These are phyloP conservation scores for Penicillium griseofulvum DNA, from an alignment of 2,329 filamentous ascomycete genomes.

Conservation along the genomic window DNA sequence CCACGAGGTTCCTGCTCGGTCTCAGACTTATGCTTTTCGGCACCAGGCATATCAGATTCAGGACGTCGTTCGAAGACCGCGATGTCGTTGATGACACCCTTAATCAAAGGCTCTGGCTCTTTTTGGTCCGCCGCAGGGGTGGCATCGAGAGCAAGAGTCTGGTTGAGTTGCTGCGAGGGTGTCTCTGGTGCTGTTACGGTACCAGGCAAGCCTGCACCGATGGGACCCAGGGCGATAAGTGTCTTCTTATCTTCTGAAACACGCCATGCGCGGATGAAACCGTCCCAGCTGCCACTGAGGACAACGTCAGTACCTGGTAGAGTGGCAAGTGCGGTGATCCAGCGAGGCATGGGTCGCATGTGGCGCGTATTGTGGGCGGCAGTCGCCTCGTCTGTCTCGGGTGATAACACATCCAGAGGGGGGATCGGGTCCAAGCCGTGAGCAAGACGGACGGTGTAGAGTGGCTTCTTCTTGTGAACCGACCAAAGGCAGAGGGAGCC, in stretches of 20 bases:
- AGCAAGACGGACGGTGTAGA: conserved; percentile 74
- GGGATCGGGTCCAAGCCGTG: conserved; percentile 80
- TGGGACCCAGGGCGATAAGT: conserved; percentile 68
- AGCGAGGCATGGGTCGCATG: conserved; percentile 67
- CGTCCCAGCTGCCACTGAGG: conserved; percentile 92
- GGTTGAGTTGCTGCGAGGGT: conserved; percentile 35
- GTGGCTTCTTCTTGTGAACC: conserved; percentile 88
- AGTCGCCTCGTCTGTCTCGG: conserved; percentile 64
- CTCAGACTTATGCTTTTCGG: conserved; percentile 23
- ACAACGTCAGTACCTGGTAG: conserved; percentile 89
- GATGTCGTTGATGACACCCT: conserved; percentile 84
- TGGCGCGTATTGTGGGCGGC: conserved; percentile 43
- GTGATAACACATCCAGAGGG: conserved; percentile 65
- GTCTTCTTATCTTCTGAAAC: conserved; percentile 78
- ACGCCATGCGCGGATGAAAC: conserved; percentile 79
- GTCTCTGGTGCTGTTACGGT: conserved; percentile 21
- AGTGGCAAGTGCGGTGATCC: conserved; percentile 83
- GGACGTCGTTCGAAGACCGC: conserved; percentile 76
- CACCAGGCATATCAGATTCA: conserved; percentile 24
- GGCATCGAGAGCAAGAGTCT: conserved; percentile 31
- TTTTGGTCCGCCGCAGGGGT: conserved; percentile 21
- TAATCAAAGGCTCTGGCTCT: conserved; percentile 47
- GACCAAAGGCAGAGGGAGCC: conserved; percentile 85
- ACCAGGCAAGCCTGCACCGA: conserved; percentile 47
- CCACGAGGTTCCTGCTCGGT: conserved; percentile 53